A percentile compares a stretch with the other conserved stretches of the same genome.
Conservation (phyloP, 139 green algal genomes). For the Ettlia oleoabundans region DNA sequence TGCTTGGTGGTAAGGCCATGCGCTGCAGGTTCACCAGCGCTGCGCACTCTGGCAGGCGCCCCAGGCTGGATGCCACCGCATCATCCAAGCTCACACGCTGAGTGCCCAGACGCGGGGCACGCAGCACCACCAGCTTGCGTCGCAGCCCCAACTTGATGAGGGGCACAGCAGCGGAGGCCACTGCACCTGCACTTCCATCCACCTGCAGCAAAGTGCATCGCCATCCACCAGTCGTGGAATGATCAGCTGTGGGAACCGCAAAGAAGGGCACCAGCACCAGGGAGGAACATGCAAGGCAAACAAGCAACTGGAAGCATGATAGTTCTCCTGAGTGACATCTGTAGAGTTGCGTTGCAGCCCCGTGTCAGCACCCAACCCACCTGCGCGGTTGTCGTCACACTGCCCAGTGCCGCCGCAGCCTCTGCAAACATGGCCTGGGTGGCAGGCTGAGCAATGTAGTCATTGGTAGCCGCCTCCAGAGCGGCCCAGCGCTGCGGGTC, state of each 20-base stretch:
- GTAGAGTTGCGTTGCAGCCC: too few species aligned
- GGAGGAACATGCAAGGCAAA: too few species aligned
- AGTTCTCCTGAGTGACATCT: too few species aligned
- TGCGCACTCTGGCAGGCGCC: background rate
- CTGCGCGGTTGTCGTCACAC: background rate
- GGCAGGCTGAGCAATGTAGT: constrained; percentile 71
- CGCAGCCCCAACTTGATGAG: background rate
- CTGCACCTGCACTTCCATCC: background rate
- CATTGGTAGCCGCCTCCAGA: constrained; percentile 71
- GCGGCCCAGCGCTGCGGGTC: constrained; percentile 66
- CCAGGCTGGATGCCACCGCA: constrained; percentile 1
- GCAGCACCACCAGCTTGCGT: constrained; percentile 20
- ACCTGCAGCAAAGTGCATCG: background rate
- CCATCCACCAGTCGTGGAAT: too few species aligned
- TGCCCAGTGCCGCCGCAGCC: constrained; percentile 49
- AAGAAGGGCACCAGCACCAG: too few species aligned
- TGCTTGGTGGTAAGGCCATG: background rate
- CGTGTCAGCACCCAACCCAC: too few species aligned
- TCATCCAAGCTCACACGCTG: constrained; percentile 1
- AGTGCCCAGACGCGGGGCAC: background rate
- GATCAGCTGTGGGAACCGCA: too few species aligned
- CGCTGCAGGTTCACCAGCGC: constrained; percentile 5
- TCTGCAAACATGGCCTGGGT: constrained; percentile 54
- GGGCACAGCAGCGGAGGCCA: background rate
- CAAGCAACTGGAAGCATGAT: too few species aligned